Evolutionary conservation across 1,284 basidiomycete species (phyloP).

Genomic region (Trichosporon faecale): DNA sequence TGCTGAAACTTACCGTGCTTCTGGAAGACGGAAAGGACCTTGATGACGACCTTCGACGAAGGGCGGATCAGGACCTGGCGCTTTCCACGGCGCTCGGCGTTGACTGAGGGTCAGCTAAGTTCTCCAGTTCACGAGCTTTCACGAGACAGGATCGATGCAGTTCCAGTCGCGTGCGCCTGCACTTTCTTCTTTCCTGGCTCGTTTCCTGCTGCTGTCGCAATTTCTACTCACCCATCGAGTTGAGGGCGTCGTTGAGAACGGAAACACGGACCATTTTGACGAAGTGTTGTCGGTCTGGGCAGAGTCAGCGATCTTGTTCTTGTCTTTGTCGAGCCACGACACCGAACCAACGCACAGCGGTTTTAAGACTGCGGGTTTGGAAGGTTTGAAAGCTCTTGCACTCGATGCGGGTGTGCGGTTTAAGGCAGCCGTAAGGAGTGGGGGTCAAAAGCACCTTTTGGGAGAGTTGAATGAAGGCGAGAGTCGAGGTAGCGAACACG

Average conservation of each 20-base stretch:
- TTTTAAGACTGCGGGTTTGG: conserved; percentile 12
- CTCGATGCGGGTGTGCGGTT: conserved; percentile 50
- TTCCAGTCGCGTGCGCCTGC: background rate
- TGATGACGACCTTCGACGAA: conserved; percentile 92
- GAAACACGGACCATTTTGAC: conserved; percentile 53
- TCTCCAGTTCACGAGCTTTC: background rate
- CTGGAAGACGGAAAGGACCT: conserved; percentile 95
- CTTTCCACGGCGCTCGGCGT: conserved; percentile 96
- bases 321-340: conserved; percentile 1
- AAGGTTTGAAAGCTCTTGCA: conserved; percentile 43
- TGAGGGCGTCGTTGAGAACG: conserved; percentile 64
- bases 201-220: background rate
- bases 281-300: conserved; percentile 9
- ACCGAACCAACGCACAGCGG: conserved; percentile 11
- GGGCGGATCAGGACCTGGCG: conserved; percentile 94
- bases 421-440: conserved; percentile 47
- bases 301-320: background rate
- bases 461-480: conserved; percentile 8
- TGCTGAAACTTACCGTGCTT: conserved; percentile 73
- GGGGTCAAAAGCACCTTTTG: conserved; percentile 26
- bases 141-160: background rate
- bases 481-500: background rate
- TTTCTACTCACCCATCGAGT: conserved; percentile 59
- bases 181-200: background rate
- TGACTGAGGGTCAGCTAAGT: conserved; percentile 59